Conservation (phyloP, 139 green algal genomes). For the Desmodesmus armatus region DNA sequence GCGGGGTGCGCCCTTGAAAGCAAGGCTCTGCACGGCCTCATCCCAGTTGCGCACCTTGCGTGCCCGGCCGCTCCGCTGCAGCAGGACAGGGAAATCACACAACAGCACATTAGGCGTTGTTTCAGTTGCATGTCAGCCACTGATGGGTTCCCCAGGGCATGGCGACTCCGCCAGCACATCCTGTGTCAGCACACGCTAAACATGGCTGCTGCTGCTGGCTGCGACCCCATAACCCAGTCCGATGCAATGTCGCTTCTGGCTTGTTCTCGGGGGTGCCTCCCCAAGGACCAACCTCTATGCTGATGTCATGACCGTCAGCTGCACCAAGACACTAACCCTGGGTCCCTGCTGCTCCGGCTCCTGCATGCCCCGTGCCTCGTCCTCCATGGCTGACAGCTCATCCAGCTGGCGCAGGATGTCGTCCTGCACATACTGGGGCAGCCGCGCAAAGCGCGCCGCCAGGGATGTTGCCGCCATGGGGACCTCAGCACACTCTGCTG, state of each 20-base stretch:
- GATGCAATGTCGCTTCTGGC: background rate
- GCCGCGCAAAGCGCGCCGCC: background rate
- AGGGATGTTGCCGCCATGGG: too few relatives aligned
- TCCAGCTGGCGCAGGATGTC: constrained; percentile 1
- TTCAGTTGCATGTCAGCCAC: too few relatives aligned
- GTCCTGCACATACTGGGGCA: background rate
- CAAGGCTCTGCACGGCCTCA: background rate
- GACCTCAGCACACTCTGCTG: too few relatives aligned
- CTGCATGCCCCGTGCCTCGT: too few relatives aligned
- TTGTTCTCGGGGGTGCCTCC: background rate
- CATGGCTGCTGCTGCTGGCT: background rate
- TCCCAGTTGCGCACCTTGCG: background rate
- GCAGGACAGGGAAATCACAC: background rate
- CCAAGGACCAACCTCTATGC: background rate
- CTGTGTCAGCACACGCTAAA: background rate
- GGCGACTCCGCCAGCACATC: background rate
- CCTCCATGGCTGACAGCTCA: background rate
- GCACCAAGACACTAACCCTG: background rate
- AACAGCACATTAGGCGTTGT: background rate
- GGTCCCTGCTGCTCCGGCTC: background rate
- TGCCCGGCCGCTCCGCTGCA: constrained; percentile 2
- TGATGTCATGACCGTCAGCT: background rate
- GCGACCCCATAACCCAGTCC: background rate
- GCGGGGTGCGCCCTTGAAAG: too few relatives aligned
- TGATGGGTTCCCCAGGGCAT: too few relatives aligned